Evolutionary conservation across 106 monocot species (phyloP), one percentile per base, ranked within the genome.

Genomic region (Apostasia shenzhenica): DNA sequence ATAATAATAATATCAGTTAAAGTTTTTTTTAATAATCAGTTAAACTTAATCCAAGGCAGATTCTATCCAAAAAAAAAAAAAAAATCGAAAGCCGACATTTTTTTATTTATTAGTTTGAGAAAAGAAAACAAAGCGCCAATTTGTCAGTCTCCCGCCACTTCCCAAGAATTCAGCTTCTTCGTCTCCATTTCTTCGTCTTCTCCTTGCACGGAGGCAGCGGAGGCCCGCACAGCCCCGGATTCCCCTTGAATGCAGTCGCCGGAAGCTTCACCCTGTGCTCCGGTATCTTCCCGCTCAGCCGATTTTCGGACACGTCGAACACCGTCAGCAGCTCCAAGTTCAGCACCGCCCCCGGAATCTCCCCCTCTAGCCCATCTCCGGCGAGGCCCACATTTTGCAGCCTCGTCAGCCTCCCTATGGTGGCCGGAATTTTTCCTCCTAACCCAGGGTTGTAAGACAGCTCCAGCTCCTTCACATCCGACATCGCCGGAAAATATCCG

Each of bases 241-340:
- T 70, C 55, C 69, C 56, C 14, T 14, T 13, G 41, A 70, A 70
- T 45, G 56, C 69, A n/a, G n/a, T 14, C 4, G 57, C 69, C 55
- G 45, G 56, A 13, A 70, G 45, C n/a, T 44, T 70, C 8, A 44
- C 44, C 5, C n/a, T 56, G 45, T 70, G 69, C 52, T 12, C 43
- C 12, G 69, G 69, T 8, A 70, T 70, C 56, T 43, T 70, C 56
- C 69, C 69, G 11, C 44, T 70, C 55, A 70, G 4, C 5, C 57
- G 55, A 40, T 70, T 70, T 3, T 57, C 37, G 26, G 69, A 70
- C 41, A 70, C 69, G 8, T 70, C 69, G 6, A 70, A 45, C 55
- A 56, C 55, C 13, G 7, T 56, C 3, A 70, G 56, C 41, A 57
- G 57, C 42, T 9, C 13, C 56, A 70, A 10, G 56, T 45, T 50